Base-by-base conservation (phyloP, 805 yeast genomes). In the Ogataea saltuana region DNA sequence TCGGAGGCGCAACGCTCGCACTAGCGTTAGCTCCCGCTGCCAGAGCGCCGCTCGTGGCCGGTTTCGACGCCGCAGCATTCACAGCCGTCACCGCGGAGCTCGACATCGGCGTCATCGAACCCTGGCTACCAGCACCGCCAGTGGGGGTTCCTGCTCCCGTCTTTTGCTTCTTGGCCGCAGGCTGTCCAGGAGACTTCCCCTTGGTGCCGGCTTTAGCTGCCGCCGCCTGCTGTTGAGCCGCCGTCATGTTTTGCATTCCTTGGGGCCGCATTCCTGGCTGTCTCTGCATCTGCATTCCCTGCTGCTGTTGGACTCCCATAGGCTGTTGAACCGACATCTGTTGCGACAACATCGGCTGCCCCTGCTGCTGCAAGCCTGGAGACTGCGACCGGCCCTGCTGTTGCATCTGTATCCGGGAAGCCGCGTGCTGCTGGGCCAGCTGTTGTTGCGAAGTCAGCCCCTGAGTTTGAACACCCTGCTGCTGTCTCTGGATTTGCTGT, bases 61-160 rank as follows among this genome's bases (percentile, higher is more conserved):
- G 57, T 20, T 53, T 50, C 10, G 58, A 40, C 3, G 80, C 79
- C 17, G 76, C 74, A 16, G 80, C 80, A 53, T 72, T 74, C 6
- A 70, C 80, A 28, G 67, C 59, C 1, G 78, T 74, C 38, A 34
- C 38, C 1, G 72, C 69, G 21, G 77, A 50, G 9, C 72, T 55
- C 6, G 53, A 30, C 22, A 33, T 41, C 4, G 54, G 41, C 1
- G 49, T 39, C 25, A 33, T 32, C 10, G 36, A 19, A 13, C 33
- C 42, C 15, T 34, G 39, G 13, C 28, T 39, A 15, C 37, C 20
- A 10, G 28, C n/a, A n/a, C n/a, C n/a, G 11, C 18, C 39, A 22
- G 44, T 22, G 15, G 43, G 32, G 33, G 49, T 48, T 25, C 44
- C 49, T 4, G 43, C 23, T 30, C 45, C 51, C 7, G 43, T 31